phyloP scores from a whole-genome alignment of 192 early-diverging fungal genomes.

The Chytriomyces sp. region DNA sequence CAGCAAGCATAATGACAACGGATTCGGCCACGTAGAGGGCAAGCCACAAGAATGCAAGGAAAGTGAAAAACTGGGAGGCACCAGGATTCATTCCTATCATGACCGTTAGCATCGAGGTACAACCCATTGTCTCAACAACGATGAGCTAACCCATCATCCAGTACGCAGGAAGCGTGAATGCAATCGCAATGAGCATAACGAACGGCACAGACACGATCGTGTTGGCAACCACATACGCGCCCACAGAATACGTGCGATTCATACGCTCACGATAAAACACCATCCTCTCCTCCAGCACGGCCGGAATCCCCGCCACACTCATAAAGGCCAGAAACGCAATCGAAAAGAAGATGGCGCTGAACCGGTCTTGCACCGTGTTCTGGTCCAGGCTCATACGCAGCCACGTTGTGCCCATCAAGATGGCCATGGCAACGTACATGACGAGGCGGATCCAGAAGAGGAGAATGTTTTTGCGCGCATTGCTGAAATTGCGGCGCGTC shows the following conservation, averaged over 20 bases:
- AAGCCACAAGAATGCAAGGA: constrained; percentile 42
- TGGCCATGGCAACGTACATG: constrained; percentile 44
- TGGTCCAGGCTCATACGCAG: constrained; percentile 33
- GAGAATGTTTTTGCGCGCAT: constrained; percentile 33
- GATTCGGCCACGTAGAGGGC: constrained; percentile 41
- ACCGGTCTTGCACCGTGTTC: constrained; percentile 34
- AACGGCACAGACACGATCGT: constrained; percentile 40
- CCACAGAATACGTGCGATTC: constrained; percentile 37
- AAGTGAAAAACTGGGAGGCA: constrained; percentile 40
- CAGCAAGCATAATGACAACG: constrained; percentile 32
- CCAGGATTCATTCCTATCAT: background rate
- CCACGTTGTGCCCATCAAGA: constrained; percentile 40
- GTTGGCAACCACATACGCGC: constrained; percentile 41
- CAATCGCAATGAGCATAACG: constrained; percentile 32
- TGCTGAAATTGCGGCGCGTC: constrained; percentile 14
- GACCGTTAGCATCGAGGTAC: too few species aligned
- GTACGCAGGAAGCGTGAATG: constrained; percentile 39
- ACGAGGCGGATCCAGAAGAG: constrained; percentile 42
- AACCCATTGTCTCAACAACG: background rate
- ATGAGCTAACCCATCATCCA: constrained; percentile 22
- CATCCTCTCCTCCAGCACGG: constrained; percentile 43
- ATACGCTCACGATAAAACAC: constrained; percentile 45
- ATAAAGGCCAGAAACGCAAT: constrained; percentile 41
- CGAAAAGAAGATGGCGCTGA: constrained; percentile 40
- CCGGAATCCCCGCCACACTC: constrained; percentile 47